Conservation (phyloP, 371 early-diverging fungal genomes). For the Neoconidiobolus thromboides region DNA sequence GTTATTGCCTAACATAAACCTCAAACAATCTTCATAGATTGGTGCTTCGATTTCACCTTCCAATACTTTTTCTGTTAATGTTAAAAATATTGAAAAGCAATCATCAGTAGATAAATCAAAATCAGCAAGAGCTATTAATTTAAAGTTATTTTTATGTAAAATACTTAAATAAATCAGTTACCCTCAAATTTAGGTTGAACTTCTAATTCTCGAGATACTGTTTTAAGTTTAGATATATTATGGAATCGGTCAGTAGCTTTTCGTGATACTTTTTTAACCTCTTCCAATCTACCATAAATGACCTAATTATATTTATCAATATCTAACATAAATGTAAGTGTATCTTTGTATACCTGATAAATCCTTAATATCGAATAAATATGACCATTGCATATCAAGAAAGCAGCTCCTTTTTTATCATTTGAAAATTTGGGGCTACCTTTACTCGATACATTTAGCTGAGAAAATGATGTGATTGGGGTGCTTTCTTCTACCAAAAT, state of each 20-base stretch:
- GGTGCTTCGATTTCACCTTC: slow-evolving; percentile 62
- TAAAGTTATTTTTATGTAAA: not conserved
- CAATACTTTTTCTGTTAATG: slow-evolving; percentile 54
- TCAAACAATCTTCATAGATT: slow-evolving; percentile 80
- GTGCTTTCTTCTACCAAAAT: too few relatives aligned
- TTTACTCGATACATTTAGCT: too few relatives aligned
- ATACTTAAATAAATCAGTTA: slow-evolving; percentile 8
- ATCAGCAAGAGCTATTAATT: slow-evolving; percentile 16
- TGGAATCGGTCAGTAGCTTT: slow-evolving; percentile 17
- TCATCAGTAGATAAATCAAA: slow-evolving; percentile 29
- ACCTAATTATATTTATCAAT: not conserved
- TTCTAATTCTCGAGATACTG: slow-evolving; percentile 57
- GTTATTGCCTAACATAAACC: slow-evolving; percentile 67
- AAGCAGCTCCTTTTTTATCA: not conserved
- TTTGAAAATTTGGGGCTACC: too few relatives aligned
- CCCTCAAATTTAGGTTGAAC: slow-evolving; percentile 33
- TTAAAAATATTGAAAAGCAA: slow-evolving; percentile 53
- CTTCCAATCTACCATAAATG: slow-evolving; percentile 55
- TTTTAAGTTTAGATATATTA: slow-evolving; percentile 8
- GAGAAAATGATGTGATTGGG: too few relatives aligned
- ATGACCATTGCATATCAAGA: slow-evolving; percentile 2
- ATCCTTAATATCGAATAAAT: slow-evolving; percentile 75
- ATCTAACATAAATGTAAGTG: not conserved
- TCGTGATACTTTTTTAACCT: slow-evolving; percentile 49
- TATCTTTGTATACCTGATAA: slow-evolving; percentile 35